Evolutionary conservation across 345 rosid species (phyloP), one percentile per base, ranked within the genome.

Genomic region (Hirschfeldia incana): DNA sequence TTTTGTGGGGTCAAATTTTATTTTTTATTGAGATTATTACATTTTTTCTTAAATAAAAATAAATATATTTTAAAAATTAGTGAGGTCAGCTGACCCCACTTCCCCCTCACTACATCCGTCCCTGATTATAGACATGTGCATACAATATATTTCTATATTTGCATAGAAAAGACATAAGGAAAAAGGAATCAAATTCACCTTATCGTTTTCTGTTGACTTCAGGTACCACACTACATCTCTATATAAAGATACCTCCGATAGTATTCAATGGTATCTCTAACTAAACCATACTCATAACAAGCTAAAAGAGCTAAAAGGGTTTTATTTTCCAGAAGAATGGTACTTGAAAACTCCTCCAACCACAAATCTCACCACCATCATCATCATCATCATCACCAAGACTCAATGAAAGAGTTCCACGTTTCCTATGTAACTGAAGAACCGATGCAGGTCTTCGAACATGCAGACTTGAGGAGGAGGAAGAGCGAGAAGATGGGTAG

Each of bases 361-460:
- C 79, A 69, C 33, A 75, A 80, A 51, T 60, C 74, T 73, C 83
- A 73, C 46, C 74, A 79, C 8, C 77, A 51, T 4, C 69, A 72
- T 12, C 27, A 53, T 42, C 21, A 21, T 21, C 21, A 21, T 21
- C 21, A 21, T 21, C 69, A 71, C 33, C 65, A n/a, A 12, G 49
- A 63, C 66, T 13, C 83, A 37, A 61, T 62, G 75, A 74, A 74
- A 53, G 72, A 70, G 72, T 68, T 16, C 63, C 67, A 55, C 70
- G 76, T 17, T 33, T 33, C 29, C 13, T 75, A 37, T 63, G 72
- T 67, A 10, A 36, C 15, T 0, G 72, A 80, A 69, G 79, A 80
- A 69, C 72, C 72, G 5, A n/a, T 1, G n/a, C 72, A 69, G 76
- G 72, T 26, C 53, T 75, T 69, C 5, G 72, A 75, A 46, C 21